These are phyloP conservation scores for Trichomonas vaginalis DNA, from an alignment of 208 protist genomes.

Conservation along the genomic window DNA sequence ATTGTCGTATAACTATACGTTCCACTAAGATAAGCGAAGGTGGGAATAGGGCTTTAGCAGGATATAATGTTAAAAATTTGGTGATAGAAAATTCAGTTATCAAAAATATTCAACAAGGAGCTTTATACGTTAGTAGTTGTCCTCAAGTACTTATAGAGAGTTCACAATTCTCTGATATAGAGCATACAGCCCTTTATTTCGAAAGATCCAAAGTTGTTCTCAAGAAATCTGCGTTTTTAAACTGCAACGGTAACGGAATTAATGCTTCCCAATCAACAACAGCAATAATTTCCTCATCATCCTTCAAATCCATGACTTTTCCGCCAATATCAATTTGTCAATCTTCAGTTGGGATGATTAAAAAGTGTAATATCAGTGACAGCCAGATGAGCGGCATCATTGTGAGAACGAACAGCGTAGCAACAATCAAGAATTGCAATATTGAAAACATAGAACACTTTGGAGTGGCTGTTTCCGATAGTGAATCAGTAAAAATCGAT, in stretches of 20 bases:
- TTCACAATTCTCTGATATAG: neutral
- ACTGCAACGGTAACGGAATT: constrained; percentile 1
- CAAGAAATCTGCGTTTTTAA: neutral
- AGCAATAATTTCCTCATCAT: neutral
- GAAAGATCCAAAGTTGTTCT: neutral
- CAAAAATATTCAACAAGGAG: neutral
- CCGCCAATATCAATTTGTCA: neutral
- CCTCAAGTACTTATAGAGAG: neutral
- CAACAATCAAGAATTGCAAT: neutral
- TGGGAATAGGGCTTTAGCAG: too few species aligned
- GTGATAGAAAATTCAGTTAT: too few species aligned
- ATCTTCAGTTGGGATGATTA: neutral
- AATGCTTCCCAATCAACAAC: neutral
- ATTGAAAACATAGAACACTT: neutral
- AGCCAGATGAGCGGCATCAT: neutral
- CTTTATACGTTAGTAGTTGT: neutral
- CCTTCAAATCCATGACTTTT: neutral
- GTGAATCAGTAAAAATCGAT: neutral
- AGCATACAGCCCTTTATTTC: neutral
- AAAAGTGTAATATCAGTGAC: neutral
- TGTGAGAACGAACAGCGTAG: neutral
- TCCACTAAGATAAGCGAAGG: too few species aligned
- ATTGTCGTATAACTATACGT: too few species aligned
- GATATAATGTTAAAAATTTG: too few species aligned
- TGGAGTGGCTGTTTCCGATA: neutral